phyloP scores from a whole-genome alignment of 2,329 filamentous ascomycete genomes.

The Epichloe sylvatica region DNA sequence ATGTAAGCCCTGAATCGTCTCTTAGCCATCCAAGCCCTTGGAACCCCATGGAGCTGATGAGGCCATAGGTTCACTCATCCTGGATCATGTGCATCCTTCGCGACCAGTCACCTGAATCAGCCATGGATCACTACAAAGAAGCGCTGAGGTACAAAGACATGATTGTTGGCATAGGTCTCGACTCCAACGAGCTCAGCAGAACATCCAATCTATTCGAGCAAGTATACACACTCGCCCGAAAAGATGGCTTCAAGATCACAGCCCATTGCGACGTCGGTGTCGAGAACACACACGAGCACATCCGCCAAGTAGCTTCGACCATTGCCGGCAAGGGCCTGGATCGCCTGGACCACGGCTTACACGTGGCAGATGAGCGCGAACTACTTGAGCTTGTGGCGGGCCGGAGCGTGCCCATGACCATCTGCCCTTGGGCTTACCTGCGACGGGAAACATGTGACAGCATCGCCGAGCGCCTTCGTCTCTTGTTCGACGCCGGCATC shows the following conservation, averaged over 20 bases:
- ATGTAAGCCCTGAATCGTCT: neutral
- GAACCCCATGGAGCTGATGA: neutral
- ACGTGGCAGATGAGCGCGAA: constrained; percentile 41
- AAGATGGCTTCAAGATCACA: constrained; percentile 30
- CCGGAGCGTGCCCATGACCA: constrained; percentile 45
- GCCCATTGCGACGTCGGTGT: constrained; percentile 38
- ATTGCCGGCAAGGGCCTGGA: constrained; percentile 45
- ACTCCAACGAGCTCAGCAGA: constrained; percentile 30
- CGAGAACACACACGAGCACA: constrained; percentile 33
- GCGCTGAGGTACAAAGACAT: constrained; percentile 23
- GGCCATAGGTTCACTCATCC: constrained; percentile 46
- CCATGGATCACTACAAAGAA: constrained; percentile 42
- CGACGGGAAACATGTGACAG: constrained; percentile 15
- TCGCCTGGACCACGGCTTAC: constrained; percentile 62
- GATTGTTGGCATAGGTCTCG: constrained; percentile 32
- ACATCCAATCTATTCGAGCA: constrained; percentile 31
- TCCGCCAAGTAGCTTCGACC: constrained; percentile 33
- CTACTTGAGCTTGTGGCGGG: constrained; percentile 43
- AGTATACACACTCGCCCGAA: constrained; percentile 21
- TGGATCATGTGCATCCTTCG: constrained; percentile 60
- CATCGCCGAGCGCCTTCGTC: constrained; percentile 35
- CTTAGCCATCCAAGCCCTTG: no score
- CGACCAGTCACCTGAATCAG: constrained; percentile 57
- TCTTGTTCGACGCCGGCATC: constrained; percentile 47
- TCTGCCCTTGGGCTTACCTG: constrained; percentile 41